Conservation (phyloP, 2,329 filamentous ascomycete species). For the Sporothrix phasma region DNA sequence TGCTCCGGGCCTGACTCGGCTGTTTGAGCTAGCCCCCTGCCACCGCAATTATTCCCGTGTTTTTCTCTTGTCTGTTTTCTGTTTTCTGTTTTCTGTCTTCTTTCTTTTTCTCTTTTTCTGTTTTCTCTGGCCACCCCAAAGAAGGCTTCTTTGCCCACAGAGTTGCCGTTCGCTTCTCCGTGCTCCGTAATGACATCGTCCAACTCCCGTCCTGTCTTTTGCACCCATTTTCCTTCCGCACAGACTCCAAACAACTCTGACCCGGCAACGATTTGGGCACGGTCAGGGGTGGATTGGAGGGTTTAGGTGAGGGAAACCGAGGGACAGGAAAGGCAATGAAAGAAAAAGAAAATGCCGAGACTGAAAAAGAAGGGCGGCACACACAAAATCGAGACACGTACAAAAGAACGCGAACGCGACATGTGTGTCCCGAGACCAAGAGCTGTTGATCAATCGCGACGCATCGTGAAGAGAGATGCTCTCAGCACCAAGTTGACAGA, state of each 20-base stretch:
- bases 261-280: slow-evolving; percentile 11
- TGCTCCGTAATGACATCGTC: not conserved
- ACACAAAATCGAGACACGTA: not conserved
- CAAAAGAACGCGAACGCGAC: not conserved
- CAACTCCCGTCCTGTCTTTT: not conserved
- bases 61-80: too few species aligned
- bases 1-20: not conserved
- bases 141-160: not conserved
- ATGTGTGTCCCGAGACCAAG: not conserved
- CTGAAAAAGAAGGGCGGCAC: slow-evolving; percentile 8
- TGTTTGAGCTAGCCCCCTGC: slow-evolving; percentile 3
- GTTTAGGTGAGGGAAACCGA: slow-evolving; percentile 4
- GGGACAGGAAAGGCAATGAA: not conserved
- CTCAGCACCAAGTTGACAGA: not conserved
- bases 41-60: slow-evolving; percentile 5
- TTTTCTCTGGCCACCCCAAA: too few species aligned
- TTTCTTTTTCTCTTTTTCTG: too few species aligned
- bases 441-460: not conserved
- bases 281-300: slow-evolving; percentile 15
- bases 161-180: not conserved
- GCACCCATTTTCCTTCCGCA: not conserved
- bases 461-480: not conserved
- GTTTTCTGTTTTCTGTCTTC: slow-evolving; percentile 2
- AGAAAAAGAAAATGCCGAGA: not conserved
- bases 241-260: slow-evolving; percentile 4